Evolutionary conservation across 345 rosid genomes (phyloP).

Genomic region (Citrus sp.): DNA sequence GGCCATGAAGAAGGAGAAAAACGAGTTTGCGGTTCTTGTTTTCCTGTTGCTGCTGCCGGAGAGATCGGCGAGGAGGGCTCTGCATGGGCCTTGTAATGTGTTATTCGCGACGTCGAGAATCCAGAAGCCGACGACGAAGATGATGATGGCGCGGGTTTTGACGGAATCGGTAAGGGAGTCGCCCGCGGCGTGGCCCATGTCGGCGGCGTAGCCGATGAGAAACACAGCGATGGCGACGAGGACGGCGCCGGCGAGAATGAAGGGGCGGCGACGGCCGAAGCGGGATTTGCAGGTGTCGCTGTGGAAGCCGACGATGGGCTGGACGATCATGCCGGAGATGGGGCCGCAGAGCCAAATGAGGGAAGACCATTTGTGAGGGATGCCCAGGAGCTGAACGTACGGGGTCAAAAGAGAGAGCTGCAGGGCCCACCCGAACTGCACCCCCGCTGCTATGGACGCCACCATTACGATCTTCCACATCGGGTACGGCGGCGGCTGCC

Average conservation of each 20-base stretch:
- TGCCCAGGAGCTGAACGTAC: slow-evolving; percentile 77
- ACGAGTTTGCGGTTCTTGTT: slow-evolving; percentile 55
- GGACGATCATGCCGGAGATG: slow-evolving; percentile 81
- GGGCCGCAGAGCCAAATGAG: slow-evolving; percentile 95
- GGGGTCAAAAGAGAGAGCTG: slow-evolving; percentile 88
- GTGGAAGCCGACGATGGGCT: slow-evolving; percentile 79
- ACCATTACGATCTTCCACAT: slow-evolving; percentile 55
- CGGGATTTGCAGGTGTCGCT: slow-evolving; percentile 75
- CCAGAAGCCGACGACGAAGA: slow-evolving; percentile 83
- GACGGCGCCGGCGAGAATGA: slow-evolving; percentile 52
- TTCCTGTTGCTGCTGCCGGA: slow-evolving; percentile 49
- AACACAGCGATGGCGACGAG: slow-evolving; percentile 58
- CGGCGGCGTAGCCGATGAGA: slow-evolving; percentile 82
- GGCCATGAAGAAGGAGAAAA: slow-evolving; percentile 89
- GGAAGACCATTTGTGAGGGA: slow-evolving; percentile 86
- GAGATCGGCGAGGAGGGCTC: slow-evolving; percentile 84
- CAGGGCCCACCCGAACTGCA: slow-evolving; percentile 94
- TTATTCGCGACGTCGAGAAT: slow-evolving; percentile 90
- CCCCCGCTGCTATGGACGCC: slow-evolving; percentile 79
- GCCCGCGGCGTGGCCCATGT: slow-evolving; percentile 59
- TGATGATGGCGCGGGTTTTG: slow-evolving; percentile 59
- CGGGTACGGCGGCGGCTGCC: slow-evolving; percentile 1
- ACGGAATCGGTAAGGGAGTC: slow-evolving; percentile 33
- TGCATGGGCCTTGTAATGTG: slow-evolving; percentile 77
- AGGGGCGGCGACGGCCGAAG: slow-evolving; percentile 91